Percentiles rank a stretch among this genome's conserved stretches.
phyloP scores from a whole-genome alignment of 129 eudicot species.

The Logfia minima region DNA sequence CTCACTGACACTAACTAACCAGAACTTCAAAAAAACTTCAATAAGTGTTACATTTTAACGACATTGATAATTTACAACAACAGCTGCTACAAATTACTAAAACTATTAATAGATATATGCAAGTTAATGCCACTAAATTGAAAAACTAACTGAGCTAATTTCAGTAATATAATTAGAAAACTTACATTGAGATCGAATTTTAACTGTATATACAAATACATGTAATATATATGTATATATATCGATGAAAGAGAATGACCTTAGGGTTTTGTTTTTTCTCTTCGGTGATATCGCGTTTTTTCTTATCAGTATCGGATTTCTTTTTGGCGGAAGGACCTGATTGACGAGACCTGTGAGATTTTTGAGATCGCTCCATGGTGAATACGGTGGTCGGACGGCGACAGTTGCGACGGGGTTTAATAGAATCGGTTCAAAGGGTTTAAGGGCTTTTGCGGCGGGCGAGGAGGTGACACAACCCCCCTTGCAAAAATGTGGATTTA shows the following conservation, averaged over 20 bases:
- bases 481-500: conserved; percentile 22
- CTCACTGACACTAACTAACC: not conserved
- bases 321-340: conserved; percentile 80
- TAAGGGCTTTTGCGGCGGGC: conserved; percentile 32
- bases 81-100: not conserved
- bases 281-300: conserved; percentile 39
- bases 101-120: not conserved
- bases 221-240: too few relatives aligned
- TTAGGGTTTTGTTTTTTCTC: conserved; percentile 60
- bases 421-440: conserved; percentile 22
- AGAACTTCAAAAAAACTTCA: not conserved
- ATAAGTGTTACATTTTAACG: not conserved
- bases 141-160: too few relatives aligned
- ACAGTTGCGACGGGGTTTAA: conserved; percentile 22
- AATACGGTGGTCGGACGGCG: not conserved
- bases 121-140: too few relatives aligned
- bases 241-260: conserved; percentile 34
- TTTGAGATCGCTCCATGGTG: conserved; percentile 52
- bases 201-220: too few relatives aligned
- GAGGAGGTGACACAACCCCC: conserved; percentile 16
- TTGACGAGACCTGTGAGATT: conserved; percentile 67
- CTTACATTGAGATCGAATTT: too few relatives aligned
- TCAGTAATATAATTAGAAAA: too few relatives aligned
- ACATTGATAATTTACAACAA: not conserved
- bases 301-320: conserved; percentile 50